These are phyloP conservation scores for Hyphodiscus hymeniophilus DNA, from an alignment of 495 filamentous ascomycete species.

Conservation along the genomic window DNA sequence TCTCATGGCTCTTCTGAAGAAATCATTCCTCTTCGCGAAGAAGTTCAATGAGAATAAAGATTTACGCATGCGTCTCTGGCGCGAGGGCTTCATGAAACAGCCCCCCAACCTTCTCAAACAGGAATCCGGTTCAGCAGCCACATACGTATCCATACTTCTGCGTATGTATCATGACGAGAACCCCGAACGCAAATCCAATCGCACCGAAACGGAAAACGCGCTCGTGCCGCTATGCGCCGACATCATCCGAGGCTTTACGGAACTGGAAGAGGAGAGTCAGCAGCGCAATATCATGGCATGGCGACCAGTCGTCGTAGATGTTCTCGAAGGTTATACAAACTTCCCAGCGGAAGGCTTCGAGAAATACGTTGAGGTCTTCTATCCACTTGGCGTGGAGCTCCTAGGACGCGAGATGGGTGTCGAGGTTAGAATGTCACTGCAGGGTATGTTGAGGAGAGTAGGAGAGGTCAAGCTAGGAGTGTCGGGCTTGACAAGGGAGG, in stretches of 20 bases:
- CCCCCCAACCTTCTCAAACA: constrained; percentile 98
- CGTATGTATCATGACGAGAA: constrained; percentile 92
- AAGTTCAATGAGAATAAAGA: constrained; percentile 97
- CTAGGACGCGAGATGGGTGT: constrained; percentile 68
- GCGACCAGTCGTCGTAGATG: constrained; percentile 94
- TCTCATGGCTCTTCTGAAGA: constrained; percentile 88
- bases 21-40: constrained; percentile 90
- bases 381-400: constrained; percentile 78
- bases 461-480: constrained; percentile 77
- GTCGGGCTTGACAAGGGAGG: constrained; percentile 14
- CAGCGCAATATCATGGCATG: constrained; percentile 94
- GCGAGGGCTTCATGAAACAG: constrained; percentile 99
- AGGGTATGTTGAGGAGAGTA: constrained; percentile 66
- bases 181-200: constrained; percentile 69
- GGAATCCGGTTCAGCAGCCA: constrained; percentile 83
- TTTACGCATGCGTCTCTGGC: constrained; percentile 85
- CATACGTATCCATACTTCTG: constrained; percentile 88
- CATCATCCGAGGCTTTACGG: constrained; percentile 74
- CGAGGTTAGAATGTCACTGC: constrained; percentile 69
- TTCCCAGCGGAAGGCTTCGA: constrained; percentile 80
- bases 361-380: constrained; percentile 72
- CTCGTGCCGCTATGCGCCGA: constrained; percentile 91
- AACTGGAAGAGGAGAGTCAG: constrained; percentile 87
- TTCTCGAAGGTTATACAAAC: constrained; percentile 87
- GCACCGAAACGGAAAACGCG: constrained; percentile 76